Evolutionary conservation across 2,329 filamentous ascomycete species (phyloP).

Genomic region (Venturia asperata): DNA sequence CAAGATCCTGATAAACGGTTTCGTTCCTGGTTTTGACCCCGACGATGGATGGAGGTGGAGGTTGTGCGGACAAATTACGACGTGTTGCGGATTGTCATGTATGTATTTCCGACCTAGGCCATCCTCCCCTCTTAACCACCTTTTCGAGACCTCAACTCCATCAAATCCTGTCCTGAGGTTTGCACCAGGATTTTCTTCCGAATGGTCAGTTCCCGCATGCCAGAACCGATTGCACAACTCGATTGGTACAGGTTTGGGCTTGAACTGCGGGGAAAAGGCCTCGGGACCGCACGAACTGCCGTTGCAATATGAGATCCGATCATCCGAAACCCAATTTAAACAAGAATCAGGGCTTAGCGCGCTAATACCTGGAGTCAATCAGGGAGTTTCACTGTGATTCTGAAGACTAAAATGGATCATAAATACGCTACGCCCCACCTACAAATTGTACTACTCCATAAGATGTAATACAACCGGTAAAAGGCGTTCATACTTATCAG

Average conservation of each 20-base stretch:
- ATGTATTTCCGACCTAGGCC: background rate
- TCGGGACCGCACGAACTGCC: background rate
- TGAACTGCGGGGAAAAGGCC: background rate
- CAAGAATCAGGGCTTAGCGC: background rate
- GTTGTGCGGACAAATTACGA: background rate
- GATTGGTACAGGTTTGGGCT: too few species aligned
- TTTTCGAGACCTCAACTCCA: too few species aligned
- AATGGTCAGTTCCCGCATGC: too few species aligned
- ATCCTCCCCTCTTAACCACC: too few species aligned
- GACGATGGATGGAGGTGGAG: background rate
- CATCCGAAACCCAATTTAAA: background rate
- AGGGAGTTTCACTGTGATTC: background rate
- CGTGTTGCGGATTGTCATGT: background rate
- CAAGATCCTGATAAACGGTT: background rate
- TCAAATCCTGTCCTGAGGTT: too few species aligned
- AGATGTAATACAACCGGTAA: background rate
- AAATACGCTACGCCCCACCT: background rate
- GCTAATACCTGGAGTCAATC: background rate
- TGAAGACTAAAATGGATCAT: background rate
- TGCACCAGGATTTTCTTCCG: too few species aligned
- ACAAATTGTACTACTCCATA: background rate
- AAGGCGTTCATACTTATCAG: background rate
- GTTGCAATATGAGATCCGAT: background rate
- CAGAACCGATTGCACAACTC: too few species aligned
- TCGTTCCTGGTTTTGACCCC: background rate